Evolutionary conservation across 805 yeast genomes (phyloP), one percentile per base, ranked within the genome.

Genomic region (Schizosaccharomyces lindneri): DNA sequence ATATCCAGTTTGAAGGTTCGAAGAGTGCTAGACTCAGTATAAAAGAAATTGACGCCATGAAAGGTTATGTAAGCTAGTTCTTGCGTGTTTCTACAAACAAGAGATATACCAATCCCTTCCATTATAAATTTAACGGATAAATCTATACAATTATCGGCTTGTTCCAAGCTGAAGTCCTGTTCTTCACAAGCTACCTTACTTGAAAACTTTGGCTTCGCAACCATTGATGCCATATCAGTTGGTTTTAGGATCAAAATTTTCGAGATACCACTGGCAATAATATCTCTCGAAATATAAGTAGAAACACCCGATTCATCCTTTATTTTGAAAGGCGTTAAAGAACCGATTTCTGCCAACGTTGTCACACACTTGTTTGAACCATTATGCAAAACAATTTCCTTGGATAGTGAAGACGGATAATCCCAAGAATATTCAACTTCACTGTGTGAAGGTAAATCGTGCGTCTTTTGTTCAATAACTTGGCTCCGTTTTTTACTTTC

Each of bases 341-440:
- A 84, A 29, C 99, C 99, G 66, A 93, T 90, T 70, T 93, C 97
- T 0, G 95, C 93, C 61, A 93, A 72, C 67, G 87, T 94, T 24
- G 94, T 78, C 59, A 81, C 80, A 63, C 97, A 76, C 68, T 85
- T 89, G 36, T 83, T 76, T 1, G 85, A 85, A 60, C 83, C 83
- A 11, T 84, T 76, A 63, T 88, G 75, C 43, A 93, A 71, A 3
- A 87, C 77, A 41, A 93, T 72, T 68, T 89, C 96, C 70, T 88
- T 89, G 59, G 83, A 78, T 9, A 79, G 73, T 0, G 95, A 97
- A 61, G 94, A 87, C 0, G 98, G 98, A 72, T 79, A 93, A 70
- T 93, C 98, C 89, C 96, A 93, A 0, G 98, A 87, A 70, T 93
- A 93, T 0, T 97, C 96, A 97, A 93, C 93, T 1, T 87, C 95